Conservation (phyloP, 441 rosid species). For the Jatropha multifida region DNA sequence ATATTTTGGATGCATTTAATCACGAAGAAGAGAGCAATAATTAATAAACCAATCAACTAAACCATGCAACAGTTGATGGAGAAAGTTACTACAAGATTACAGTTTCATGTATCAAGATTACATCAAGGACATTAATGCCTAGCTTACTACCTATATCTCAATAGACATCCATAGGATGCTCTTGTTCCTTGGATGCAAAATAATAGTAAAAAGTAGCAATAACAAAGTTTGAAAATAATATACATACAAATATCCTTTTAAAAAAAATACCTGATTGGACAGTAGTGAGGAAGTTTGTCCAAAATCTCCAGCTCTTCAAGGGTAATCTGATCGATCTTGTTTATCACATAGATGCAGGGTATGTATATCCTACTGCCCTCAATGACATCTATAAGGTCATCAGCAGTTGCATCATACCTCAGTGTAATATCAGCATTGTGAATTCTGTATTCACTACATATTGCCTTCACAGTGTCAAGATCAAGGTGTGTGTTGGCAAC, state of each 20-base stretch:
- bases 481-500: constrained; percentile 83
- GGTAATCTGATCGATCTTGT: constrained; percentile 96
- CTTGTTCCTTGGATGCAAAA: not conserved
- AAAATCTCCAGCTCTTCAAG: constrained; percentile 93
- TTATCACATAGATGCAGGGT: constrained; percentile 93
- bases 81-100: not conserved
- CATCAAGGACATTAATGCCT: not conserved
- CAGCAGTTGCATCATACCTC: constrained; percentile 93
- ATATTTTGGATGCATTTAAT: not conserved
- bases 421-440: constrained; percentile 97
- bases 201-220: not conserved
- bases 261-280: constrained; percentile 75
- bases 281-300: constrained; percentile 97
- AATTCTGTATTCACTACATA: constrained; percentile 91
- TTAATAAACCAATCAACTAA: not conserved
- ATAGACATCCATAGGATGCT: not conserved
- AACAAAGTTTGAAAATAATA: not conserved
- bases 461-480: constrained; percentile 94
- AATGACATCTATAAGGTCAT: constrained; percentile 97
- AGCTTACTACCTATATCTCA: not conserved
- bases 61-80: not conserved
- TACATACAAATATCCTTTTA: not conserved
- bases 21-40: not conserved
- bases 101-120: not conserved
- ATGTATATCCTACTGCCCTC: constrained; percentile 94